phyloP scores from a whole-genome alignment of 768 basidiomycete species.

The Auricularia sp. region DNA sequence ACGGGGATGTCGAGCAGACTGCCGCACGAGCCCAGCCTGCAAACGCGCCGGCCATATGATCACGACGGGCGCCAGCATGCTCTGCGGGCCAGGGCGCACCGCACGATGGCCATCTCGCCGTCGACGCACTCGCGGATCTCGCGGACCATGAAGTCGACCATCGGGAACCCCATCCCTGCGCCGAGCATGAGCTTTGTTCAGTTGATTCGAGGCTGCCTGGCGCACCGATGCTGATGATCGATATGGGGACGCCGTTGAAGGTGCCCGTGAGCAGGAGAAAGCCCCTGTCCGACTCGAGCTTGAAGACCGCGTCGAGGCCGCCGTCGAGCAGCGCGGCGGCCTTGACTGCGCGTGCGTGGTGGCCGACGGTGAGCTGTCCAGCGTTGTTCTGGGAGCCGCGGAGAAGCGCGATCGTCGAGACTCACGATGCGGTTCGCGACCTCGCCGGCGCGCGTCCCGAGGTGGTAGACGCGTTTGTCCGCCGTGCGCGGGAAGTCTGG shows the following conservation, averaged over 20 bases:
- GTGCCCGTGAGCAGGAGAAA: slow-evolving; percentile 65
- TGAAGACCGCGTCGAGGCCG: slow-evolving; percentile 41
- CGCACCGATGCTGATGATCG: slow-evolving; percentile 55
- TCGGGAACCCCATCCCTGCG: slow-evolving; percentile 61
- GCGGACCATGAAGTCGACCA: slow-evolving; percentile 79
- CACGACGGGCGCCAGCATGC: too few relatives aligned
- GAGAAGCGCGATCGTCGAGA: neutral
- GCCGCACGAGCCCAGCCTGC: slow-evolving; percentile 69
- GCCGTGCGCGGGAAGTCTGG: slow-evolving; percentile 68
- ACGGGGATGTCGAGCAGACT: slow-evolving; percentile 57
- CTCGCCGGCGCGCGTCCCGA: slow-evolving; percentile 64
- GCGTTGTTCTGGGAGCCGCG: neutral
- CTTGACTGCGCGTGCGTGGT: slow-evolving; percentile 51
- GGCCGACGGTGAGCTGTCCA: slow-evolving; percentile 60
- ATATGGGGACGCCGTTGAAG: slow-evolving; percentile 52
- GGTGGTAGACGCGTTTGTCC: slow-evolving; percentile 69
- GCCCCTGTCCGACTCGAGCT: slow-evolving; percentile 59
- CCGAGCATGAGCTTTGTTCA: neutral
- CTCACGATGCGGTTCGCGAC: slow-evolving; percentile 69
- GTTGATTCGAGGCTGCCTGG: neutral
- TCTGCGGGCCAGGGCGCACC: slow-evolving; percentile 20
- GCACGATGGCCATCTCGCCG: slow-evolving; percentile 47
- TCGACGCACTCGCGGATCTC: slow-evolving; percentile 64
- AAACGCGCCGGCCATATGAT: neutral
- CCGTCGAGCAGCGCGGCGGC: slow-evolving; percentile 54